Conservation (phyloP, 306 rosid species). For the Castanea sativa region DNA sequence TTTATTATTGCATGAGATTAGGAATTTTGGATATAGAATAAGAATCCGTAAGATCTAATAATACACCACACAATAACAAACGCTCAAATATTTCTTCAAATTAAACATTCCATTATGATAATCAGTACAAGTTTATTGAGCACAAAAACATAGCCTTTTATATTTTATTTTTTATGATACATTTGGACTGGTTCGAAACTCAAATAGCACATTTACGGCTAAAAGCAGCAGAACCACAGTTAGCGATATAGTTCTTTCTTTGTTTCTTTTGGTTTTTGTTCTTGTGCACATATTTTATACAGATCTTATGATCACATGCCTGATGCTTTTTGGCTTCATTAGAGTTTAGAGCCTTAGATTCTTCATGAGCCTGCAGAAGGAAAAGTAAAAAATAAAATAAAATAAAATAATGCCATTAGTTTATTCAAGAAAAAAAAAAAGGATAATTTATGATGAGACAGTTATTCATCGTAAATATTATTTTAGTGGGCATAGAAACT, state of each 20-base stretch:
- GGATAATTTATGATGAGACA: background rate
- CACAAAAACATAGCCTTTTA: background rate
- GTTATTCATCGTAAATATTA: no score
- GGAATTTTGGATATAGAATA: background rate
- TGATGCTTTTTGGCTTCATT: constrained; percentile 19
- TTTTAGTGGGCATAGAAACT: no score
- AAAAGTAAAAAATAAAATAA: background rate
- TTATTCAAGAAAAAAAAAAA: background rate
- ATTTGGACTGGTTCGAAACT: background rate
- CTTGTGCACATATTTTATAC: constrained; percentile 5
- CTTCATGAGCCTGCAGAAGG: constrained; percentile 47
- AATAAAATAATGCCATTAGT: background rate
- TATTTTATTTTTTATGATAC: background rate
- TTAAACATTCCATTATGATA: background rate
- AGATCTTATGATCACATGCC: background rate
- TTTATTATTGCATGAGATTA: background rate
- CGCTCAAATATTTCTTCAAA: background rate
- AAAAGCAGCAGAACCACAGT: background rate
- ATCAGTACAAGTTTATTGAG: background rate
- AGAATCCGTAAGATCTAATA: background rate
- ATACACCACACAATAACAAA: background rate
- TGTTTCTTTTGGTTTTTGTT: background rate
- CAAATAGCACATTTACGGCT: background rate
- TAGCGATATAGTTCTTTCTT: background rate
- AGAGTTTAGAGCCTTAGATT: constrained; percentile 54